These are phyloP conservation scores for Fusarium ramigenum DNA, from an alignment of 2,329 filamentous ascomycete genomes.

Conservation along the genomic window DNA sequence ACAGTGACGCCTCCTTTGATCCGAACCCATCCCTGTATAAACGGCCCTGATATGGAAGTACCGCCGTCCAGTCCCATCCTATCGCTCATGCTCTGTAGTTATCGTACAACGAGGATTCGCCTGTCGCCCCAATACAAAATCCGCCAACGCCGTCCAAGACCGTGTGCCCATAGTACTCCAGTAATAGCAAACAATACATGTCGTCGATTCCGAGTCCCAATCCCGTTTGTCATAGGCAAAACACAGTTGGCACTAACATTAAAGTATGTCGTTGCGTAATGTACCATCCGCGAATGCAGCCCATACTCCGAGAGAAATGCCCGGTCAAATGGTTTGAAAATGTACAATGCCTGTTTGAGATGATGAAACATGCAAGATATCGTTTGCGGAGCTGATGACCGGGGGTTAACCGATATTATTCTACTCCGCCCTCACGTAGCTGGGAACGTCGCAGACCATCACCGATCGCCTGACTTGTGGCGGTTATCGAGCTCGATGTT, in stretches of 20 bases:
- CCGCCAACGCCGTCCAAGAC: conserved; percentile 43
- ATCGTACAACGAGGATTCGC: conserved; percentile 46
- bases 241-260: conserved; percentile 37
- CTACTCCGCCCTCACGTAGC: conserved; percentile 35
- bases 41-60: conserved; percentile 1
- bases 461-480: conserved; percentile 55
- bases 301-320: conserved; percentile 32
- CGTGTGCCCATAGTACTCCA: conserved; percentile 43
- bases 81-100: conserved; percentile 40
- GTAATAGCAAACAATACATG: conserved; percentile 38
- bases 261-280: conserved; percentile 28
- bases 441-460: conserved; percentile 9
- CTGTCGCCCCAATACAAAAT: conserved; percentile 40
- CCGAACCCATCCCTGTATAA: conserved; percentile 17
- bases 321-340: conserved; percentile 40
- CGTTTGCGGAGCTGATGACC: conserved; percentile 5
- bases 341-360: conserved; percentile 41
- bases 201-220: conserved; percentile 28
- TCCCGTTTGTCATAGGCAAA: conserved; percentile 25
- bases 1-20: conserved; percentile 14
- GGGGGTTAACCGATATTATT: neutral
- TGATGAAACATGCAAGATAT: conserved; percentile 35
- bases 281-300: conserved; percentile 37
- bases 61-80: conserved; percentile 1
- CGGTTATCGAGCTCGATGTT: conserved; percentile 62